phyloP scores from a whole-genome alignment of 306 rosid species.

The Canavalia gladiata region DNA sequence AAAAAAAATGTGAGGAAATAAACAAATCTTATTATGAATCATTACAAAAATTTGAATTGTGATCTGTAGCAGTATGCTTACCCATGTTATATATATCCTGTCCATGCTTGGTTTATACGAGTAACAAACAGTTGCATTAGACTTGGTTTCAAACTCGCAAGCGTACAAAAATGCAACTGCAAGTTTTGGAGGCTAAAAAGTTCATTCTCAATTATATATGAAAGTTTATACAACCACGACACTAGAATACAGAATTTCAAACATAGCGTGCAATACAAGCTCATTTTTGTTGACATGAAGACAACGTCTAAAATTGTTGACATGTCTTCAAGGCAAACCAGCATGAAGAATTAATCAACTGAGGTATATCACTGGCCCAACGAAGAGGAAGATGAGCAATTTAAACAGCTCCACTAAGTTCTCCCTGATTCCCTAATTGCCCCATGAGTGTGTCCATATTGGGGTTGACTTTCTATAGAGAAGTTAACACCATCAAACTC shows the following conservation, averaged over 20 bases:
- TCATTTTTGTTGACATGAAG: conserved; percentile 3
- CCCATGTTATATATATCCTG: background rate
- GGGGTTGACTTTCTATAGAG: conserved; percentile 9
- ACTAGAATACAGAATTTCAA: conserved; percentile 36
- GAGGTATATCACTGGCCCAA: background rate
- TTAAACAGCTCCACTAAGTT: conserved; percentile 33
- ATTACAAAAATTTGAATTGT: background rate
- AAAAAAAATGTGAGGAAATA: background rate
- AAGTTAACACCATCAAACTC: conserved; percentile 31
- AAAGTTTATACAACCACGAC: conserved; percentile 15
- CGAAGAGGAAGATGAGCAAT: conserved; percentile 16
- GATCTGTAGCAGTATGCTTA: background rate
- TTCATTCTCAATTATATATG: background rate
- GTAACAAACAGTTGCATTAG: background rate
- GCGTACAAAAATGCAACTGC: conserved; percentile 1
- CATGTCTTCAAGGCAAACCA: conserved; percentile 9
- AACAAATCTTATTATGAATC: background rate
- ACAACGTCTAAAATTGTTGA: background rate
- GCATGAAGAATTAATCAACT: conserved; percentile 13
- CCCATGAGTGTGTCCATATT: background rate
- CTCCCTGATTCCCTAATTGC: conserved; percentile 6
- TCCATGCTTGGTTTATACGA: conserved; percentile 20
- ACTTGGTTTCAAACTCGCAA: background rate
- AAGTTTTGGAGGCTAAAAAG: conserved; percentile 1
- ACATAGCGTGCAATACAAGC: conserved; percentile 24